A percentile compares a stretch with the other conserved stretches of the same genome.
These are phyloP conservation scores for Trichophyton mentagrophytes DNA, from an alignment of 2,329 filamentous ascomycete genomes.

Conservation along the genomic window DNA sequence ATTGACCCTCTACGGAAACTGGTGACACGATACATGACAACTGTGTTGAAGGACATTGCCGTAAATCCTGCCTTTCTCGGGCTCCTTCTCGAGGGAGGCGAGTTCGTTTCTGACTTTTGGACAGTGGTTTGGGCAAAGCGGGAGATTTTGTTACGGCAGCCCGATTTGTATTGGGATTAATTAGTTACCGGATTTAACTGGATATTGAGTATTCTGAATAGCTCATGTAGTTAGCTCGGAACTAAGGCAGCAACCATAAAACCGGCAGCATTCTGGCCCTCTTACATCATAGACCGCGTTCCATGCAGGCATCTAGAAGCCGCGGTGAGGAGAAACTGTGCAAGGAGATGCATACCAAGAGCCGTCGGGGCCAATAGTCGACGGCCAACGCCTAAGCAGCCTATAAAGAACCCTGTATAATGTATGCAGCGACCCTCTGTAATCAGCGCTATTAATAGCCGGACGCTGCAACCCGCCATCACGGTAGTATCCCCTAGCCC, in stretches of 20 bases:
- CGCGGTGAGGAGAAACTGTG: background rate
- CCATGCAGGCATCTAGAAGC: background rate
- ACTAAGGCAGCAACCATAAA: background rate
- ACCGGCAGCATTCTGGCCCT: background rate
- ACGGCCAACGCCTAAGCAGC: background rate
- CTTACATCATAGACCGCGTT: background rate
- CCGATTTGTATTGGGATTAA: too few species aligned
- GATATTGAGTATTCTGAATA: too few species aligned
- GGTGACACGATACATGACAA: background rate
- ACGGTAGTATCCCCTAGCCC: background rate
- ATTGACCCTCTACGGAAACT: background rate
- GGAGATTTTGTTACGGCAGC: too few species aligned
- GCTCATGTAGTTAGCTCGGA: too few species aligned
- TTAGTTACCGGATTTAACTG: too few species aligned
- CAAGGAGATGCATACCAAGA: background rate
- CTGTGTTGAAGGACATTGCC: background rate
- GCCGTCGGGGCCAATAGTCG: background rate
- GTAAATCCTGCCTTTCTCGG: background rate
- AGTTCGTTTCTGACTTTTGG: constrained; percentile 5
- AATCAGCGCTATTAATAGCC: background rate
- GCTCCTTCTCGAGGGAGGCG: background rate
- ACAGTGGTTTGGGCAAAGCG: background rate
- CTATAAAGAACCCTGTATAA: constrained; percentile 2
- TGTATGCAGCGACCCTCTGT: background rate
- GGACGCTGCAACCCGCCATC: background rate